These are phyloP conservation scores for Phylloporus scabripes DNA, from an alignment of 768 basidiomycete species.

Conservation along the genomic window DNA sequence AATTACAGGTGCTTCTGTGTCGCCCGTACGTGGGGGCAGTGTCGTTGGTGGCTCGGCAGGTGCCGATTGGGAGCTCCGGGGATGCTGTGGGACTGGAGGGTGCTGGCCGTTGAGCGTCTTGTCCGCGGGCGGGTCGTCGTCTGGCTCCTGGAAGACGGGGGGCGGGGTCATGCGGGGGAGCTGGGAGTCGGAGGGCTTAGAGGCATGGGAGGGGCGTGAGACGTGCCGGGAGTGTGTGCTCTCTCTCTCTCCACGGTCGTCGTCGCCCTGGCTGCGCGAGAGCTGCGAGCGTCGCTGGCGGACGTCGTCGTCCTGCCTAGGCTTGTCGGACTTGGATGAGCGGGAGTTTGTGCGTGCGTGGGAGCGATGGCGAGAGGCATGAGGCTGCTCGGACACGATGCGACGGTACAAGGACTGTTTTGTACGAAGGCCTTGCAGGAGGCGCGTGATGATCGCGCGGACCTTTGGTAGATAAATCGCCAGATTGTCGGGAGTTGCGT, in stretches of 20 bases:
- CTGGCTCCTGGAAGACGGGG: conserved; percentile 28
- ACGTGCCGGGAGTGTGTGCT: conserved; percentile 36
- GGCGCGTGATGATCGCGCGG: conserved; percentile 83
- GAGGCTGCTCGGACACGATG: conserved; percentile 58
- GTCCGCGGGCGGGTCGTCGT: conserved; percentile 25
- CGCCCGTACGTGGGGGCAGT: conserved; percentile 1
- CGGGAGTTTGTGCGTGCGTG: conserved; percentile 56
- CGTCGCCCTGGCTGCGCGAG: conserved; percentile 37
- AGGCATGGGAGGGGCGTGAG: conserved; percentile 37
- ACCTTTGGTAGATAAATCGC: conserved; percentile 88
- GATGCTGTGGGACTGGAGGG: conserved; percentile 10
- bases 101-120: conserved; percentile 13
- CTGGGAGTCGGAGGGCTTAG: conserved; percentile 32
- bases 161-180: conserved; percentile 25
- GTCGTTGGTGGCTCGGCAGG: conserved; percentile 6
- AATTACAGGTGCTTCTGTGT: not conserved
- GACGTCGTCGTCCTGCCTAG: conserved; percentile 39
- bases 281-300: conserved; percentile 44
- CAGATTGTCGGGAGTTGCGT: conserved; percentile 79
- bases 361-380: conserved; percentile 35
- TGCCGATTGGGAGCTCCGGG: conserved; percentile 12
- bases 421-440: conserved; percentile 87
- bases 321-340: conserved; percentile 45
- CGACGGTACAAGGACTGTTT: conserved; percentile 88
- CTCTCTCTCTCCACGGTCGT: conserved; percentile 36